Base-by-base conservation (phyloP, 495 filamentous ascomycete genomes). In the Clohesyomyces aquaticus region DNA sequence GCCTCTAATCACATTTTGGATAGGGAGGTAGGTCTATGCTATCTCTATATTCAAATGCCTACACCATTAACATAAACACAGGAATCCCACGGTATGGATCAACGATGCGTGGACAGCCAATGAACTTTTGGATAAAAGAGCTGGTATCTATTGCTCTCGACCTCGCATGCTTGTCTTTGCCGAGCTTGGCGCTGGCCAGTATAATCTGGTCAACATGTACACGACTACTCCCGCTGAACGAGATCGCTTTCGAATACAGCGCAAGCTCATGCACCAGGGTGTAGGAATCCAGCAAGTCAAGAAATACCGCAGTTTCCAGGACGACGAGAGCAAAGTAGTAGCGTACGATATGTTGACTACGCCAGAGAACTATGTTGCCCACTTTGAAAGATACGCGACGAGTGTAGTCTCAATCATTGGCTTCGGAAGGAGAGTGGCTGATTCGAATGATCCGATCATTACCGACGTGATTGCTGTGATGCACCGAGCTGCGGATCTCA, bases 31-130 rank as follows among this genome's bases (percentile, higher is more conserved):
- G 76, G 82, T n/a, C n/a, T n/a, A n/a, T 16, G 78, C 77, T n/a
- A n/a, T 84, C 84, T 56, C 76, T 80, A 0, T 68, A 72, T 1
- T 81, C 82, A 52, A 82, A 85, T 54, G 83, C 84, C 66, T 80
- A 83, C 72, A 72, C 35, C 71, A 70, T 46, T 53, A 74, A 22
- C 64, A 75, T 43, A 68, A 71, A 8, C 69, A 67, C 51, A 73
- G 85, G 6, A 84, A 82, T 49, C 84, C 85, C 0, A 87, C 84
- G 0, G 77, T 88, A 14, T 88, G 85, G 84, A 70, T 76, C 50
- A 85, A 86, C 69, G 84, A 88, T 65, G 84, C 83, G 0, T 85
- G 83, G 84, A 65, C 76, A 14, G 84, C 85, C 0, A 80, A 80
- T 3, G 72, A 74, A 41, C 51, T 76, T 12, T 76, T 86, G 35